Evolutionary conservation across 768 basidiomycete genomes (phyloP).

Genomic region (Lactifluus pinguis): DNA sequence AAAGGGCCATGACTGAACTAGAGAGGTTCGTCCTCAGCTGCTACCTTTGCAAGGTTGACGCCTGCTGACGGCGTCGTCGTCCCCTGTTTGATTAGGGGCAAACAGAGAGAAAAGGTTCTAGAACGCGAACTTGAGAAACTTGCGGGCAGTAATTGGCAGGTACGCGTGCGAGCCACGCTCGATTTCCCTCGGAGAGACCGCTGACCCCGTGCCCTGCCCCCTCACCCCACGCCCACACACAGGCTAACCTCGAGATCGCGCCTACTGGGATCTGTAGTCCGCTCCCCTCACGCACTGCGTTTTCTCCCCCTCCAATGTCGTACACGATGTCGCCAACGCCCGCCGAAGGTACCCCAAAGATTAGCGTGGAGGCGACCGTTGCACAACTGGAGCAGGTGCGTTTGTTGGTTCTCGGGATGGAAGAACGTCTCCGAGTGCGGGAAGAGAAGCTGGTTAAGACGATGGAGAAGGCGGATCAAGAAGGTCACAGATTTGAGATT

Average conservation of each 20-base stretch:
- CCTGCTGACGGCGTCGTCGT: background rate
- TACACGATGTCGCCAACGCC: background rate
- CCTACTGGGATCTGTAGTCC: slow-evolving; percentile 25
- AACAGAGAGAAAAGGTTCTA: slow-evolving; percentile 64
- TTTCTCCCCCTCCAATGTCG: slow-evolving; percentile 23
- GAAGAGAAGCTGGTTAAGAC: slow-evolving; percentile 54
- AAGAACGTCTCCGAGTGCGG: slow-evolving; percentile 54
- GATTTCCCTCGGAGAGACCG: no score
- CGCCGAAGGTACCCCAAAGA: background rate
- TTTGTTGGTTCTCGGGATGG: slow-evolving; percentile 64
- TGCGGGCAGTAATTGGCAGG: slow-evolving; percentile 81
- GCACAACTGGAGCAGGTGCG: slow-evolving; percentile 64
- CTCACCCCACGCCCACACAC: slow-evolving; percentile 23
- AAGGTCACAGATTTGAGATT: slow-evolving; percentile 45
- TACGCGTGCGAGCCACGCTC: slow-evolving; percentile 23
- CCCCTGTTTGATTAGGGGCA: slow-evolving; percentile 31
- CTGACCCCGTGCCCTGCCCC: no score
- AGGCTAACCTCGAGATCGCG: slow-evolving; percentile 31
- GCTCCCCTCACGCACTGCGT: slow-evolving; percentile 23
- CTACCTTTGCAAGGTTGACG: background rate
- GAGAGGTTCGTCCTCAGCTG: slow-evolving; percentile 45
- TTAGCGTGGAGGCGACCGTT: slow-evolving; percentile 34
- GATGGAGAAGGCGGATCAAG: slow-evolving; percentile 51
- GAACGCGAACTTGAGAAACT: slow-evolving; percentile 63
- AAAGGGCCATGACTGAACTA: slow-evolving; percentile 72